Evolutionary conservation across 2,329 filamentous ascomycete genomes (phyloP).

Genomic region (Botrytis sinoallii): DNA sequence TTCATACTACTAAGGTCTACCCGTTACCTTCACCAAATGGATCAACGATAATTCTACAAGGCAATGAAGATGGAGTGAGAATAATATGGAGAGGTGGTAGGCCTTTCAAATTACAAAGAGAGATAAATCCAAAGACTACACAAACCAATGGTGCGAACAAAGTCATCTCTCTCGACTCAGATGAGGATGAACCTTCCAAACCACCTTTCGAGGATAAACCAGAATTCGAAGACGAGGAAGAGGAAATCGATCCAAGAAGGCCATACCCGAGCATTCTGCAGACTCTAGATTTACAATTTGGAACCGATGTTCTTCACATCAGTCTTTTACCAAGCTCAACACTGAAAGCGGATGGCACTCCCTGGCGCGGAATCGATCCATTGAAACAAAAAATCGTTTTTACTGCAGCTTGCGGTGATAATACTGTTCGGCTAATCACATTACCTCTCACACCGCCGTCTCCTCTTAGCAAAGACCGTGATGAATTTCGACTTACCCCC

Average conservation of each 20-base stretch:
- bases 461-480: slow-evolving; percentile 53
- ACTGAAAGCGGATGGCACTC: slow-evolving; percentile 48
- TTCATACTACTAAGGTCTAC: slow-evolving; percentile 59
- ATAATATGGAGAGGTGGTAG: slow-evolving; percentile 61
- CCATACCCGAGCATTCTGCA: slow-evolving; percentile 56
- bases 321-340: slow-evolving; percentile 53
- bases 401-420: slow-evolving; percentile 56
- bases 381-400: slow-evolving; percentile 60
- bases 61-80: slow-evolving; percentile 60
- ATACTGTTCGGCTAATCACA: slow-evolving; percentile 55
- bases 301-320: slow-evolving; percentile 53
- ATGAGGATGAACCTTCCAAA: slow-evolving; percentile 50
- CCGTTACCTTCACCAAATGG: slow-evolving; percentile 61
- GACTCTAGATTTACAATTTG: slow-evolving; percentile 59
- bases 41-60: slow-evolving; percentile 60
- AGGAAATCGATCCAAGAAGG: slow-evolving; percentile 34
- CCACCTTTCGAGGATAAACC: slow-evolving; percentile 50
- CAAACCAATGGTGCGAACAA: slow-evolving; percentile 55
- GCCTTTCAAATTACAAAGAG: slow-evolving; percentile 51
- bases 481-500: slow-evolving; percentile 51
- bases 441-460: slow-evolving; percentile 61
- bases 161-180: slow-evolving; percentile 62
- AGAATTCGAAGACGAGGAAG: slow-evolving; percentile 55
- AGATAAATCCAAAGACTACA: slow-evolving; percentile 33
- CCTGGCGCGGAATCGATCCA: slow-evolving; percentile 45